A percentile compares a stretch with the other conserved stretches of the same genome.
phyloP scores from a whole-genome alignment of 306 rosid species.

The Vachellia collinsii region DNA sequence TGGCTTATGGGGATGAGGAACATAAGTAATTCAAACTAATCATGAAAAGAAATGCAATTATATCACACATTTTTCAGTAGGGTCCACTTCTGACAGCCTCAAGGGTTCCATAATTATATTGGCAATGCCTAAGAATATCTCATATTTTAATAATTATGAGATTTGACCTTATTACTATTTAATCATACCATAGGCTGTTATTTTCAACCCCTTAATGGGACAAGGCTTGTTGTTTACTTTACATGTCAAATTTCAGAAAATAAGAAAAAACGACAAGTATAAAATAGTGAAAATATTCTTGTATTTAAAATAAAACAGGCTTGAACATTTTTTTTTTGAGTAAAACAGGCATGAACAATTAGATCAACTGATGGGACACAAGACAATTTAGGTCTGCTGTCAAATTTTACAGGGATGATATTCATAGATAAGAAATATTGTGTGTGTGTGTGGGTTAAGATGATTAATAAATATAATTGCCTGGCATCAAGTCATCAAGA shows the following conservation, averaged over 20 bases:
- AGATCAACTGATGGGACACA: background rate
- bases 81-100: no score
- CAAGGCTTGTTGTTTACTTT: background rate
- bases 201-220: no score
- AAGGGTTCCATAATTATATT: no score
- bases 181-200: background rate
- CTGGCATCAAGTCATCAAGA: conserved; percentile 6
- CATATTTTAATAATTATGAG: background rate
- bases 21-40: background rate
- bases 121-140: background rate
- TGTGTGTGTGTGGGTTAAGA: background rate
- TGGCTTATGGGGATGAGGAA: background rate
- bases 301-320: background rate
- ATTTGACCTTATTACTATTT: background rate
- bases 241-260: background rate
- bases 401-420: background rate
- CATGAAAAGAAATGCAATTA: background rate
- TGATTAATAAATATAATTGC: background rate
- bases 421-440: background rate
- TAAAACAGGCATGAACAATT: background rate
- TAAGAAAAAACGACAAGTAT: background rate
- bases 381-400: background rate
- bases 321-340: no score
- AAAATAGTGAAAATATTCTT: background rate
- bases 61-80: no score